Base-by-base conservation (phyloP, 768 basidiomycete species). In the Chlorophyllum brunneum region DNA sequence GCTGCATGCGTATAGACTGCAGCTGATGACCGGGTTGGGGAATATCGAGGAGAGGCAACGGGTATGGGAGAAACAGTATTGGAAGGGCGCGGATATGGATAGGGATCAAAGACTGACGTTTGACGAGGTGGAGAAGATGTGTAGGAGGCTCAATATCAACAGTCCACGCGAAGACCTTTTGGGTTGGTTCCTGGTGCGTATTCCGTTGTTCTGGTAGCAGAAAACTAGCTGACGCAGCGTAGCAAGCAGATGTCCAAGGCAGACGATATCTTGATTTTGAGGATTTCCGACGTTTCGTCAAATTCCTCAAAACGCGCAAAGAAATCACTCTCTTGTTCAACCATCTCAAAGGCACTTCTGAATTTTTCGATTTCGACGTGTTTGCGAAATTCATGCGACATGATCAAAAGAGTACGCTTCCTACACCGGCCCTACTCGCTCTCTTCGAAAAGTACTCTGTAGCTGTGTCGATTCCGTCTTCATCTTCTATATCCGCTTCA, bases 281-380 rank as follows among this genome's bases (percentile, higher is more conserved):
- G 3, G 88, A 88, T 55, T 98, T 97, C 64, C 84, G 86, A 47
- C 73, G 73, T 11, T 93, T 98, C 56, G 89, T 97, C 58, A 91
- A 88, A 65, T 68, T 86, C 15, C 76, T 97, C 51, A 95, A 95
- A 63, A 75, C 78, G 2, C 80, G 95, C 11, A 86, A 88, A 0
- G 95, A 98, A 56, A 70, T 98, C 5, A 82, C 87, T 36, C 63
- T 74, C 1, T 62, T 95, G 15, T 86, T 85, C 68, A 72, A 73
- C 56, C 70, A 72, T 43, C 63, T 79, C 6, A 58, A 64, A 15
- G 61, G 61, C 4, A 67, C 65, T 34, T 63, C 60, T 2, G 73
- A 66, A 2, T 43, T 58, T 5, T 75, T 80, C 41, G 69, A 76
- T 59, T 72, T 70, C 43, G 42, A 49, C 1, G 70, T 70, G 0